A percentile compares a stretch with the other conserved stretches of the same genome.
Conservation (phyloP, 1,284 basidiomycete genomes). For the Gomphus bonarii region DNA sequence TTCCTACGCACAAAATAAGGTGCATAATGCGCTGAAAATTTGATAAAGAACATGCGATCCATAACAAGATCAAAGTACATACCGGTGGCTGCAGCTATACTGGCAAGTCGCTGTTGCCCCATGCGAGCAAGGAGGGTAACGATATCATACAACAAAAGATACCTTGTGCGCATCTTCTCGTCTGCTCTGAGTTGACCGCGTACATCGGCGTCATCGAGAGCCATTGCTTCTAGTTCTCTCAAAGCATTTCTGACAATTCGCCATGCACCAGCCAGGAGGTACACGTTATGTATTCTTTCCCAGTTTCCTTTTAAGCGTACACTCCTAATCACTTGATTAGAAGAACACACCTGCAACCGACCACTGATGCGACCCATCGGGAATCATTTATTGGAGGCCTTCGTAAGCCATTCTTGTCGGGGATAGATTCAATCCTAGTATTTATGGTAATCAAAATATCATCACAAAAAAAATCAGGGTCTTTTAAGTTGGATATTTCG, state of each 20-base stretch:
- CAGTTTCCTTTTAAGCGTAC: background rate
- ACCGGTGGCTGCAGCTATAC: slow-evolving; percentile 58
- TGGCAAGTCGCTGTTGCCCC: slow-evolving; percentile 49
- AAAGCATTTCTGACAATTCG: slow-evolving; percentile 49
- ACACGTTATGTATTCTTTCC: slow-evolving; percentile 61
- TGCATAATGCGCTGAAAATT: slow-evolving; percentile 46
- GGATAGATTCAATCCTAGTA: slow-evolving; percentile 36
- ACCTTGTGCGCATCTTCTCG: slow-evolving; percentile 39
- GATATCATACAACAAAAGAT: slow-evolving; percentile 54
- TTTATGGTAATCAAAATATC: slow-evolving; percentile 39
- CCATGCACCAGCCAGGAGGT: slow-evolving; percentile 70
- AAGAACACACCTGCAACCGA: slow-evolving; percentile 44
- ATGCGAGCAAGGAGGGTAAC: slow-evolving; percentile 47
- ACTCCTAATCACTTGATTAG: background rate
- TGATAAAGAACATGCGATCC: background rate
- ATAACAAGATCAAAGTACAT: slow-evolving; percentile 19
- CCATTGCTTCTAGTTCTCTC: slow-evolving; percentile 38
- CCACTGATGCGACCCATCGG: slow-evolving; percentile 40
- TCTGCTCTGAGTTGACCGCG: slow-evolving; percentile 41
- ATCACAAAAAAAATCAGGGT: slow-evolving; percentile 46
- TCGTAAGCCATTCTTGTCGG: slow-evolving; percentile 21
- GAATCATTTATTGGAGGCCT: slow-evolving; percentile 30
- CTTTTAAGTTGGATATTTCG: slow-evolving; percentile 51
- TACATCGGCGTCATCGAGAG: slow-evolving; percentile 41
- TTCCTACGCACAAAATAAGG: slow-evolving; percentile 51